A percentile compares a stretch with the other conserved stretches of the same genome.
Conservation (phyloP, 192 early-diverging fungal species). For the Coemansia aciculifera region DNA sequence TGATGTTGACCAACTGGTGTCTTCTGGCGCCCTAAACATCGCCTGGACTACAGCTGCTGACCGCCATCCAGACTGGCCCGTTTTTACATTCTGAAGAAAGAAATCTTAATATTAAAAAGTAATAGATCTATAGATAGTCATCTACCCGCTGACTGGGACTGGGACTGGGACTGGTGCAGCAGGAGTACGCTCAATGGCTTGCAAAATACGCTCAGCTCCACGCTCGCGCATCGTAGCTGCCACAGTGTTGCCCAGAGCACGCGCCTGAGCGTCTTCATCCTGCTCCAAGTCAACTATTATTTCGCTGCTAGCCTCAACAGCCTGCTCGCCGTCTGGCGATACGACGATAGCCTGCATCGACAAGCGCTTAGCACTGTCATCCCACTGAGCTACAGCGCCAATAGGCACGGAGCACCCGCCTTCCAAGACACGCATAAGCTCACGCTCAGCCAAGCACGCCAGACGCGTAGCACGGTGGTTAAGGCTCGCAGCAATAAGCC, state of each 20-base stretch:
- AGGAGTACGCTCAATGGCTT: conserved; percentile 41
- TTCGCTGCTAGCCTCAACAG: conserved; percentile 57
- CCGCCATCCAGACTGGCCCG: conserved; percentile 34
- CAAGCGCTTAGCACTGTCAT: conserved; percentile 23
- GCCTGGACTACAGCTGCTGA: conserved; percentile 10
- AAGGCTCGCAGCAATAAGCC: conserved; percentile 55
- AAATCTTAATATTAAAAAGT: neutral
- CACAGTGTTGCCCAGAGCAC: conserved; percentile 49
- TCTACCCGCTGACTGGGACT: neutral
- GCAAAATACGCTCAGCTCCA: conserved; percentile 61
- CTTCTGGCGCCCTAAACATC: conserved; percentile 1
- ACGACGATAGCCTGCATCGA: conserved; percentile 68
- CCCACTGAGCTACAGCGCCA: conserved; percentile 72
- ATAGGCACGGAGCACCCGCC: conserved; percentile 96
- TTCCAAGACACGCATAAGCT: conserved; percentile 85
- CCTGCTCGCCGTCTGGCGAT: conserved; percentile 71
- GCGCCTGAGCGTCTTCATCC: conserved; percentile 22
- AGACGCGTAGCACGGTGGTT: conserved; percentile 66
- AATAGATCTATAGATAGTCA: neutral
- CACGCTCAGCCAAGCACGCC: conserved; percentile 77
- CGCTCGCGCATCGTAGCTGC: conserved; percentile 51
- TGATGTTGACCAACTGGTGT: neutral
- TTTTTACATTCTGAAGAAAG: conserved; percentile 12
- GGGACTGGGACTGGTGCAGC: neutral
- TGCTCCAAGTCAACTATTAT: neutral